These are phyloP conservation scores for Coemansia interrupta DNA, from an alignment of 192 early-diverging fungal species.

Conservation along the genomic window DNA sequence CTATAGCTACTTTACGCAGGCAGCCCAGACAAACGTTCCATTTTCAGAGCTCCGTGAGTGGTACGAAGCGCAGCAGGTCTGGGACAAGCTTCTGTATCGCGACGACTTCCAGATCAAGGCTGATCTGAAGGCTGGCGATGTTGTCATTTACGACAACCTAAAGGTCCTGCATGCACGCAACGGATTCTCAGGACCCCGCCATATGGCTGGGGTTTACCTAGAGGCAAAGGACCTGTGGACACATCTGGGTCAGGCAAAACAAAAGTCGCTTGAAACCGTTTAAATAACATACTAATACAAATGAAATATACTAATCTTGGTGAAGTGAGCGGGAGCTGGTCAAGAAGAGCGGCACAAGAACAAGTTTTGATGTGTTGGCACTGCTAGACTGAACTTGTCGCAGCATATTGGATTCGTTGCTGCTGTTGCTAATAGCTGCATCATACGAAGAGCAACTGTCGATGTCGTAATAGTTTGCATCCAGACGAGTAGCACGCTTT, in stretches of 20 bases:
- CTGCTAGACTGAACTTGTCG: background rate
- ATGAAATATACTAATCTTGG: background rate
- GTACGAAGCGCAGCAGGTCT: constrained; percentile 49
- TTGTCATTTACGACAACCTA: constrained; percentile 53
- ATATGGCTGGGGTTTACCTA: constrained; percentile 54
- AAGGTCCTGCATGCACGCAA: constrained; percentile 54
- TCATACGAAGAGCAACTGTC: constrained; percentile 6
- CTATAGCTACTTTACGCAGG: constrained; percentile 54
- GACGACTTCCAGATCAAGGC: constrained; percentile 52
- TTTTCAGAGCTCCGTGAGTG: constrained; percentile 49
- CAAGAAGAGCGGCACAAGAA: background rate
- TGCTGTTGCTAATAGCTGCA: background rate
- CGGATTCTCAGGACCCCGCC: constrained; percentile 45
- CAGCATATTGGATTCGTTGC: too few species aligned
- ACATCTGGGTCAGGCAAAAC: constrained; percentile 33
- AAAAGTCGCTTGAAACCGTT: too few species aligned
- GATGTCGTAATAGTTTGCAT: background rate
- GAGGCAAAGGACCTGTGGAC: constrained; percentile 35
- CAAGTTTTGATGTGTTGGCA: background rate
- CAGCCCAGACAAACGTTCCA: constrained; percentile 36
- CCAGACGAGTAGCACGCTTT: background rate
- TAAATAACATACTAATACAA: background rate
- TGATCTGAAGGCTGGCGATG: constrained; percentile 36
- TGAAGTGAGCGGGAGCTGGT: background rate
- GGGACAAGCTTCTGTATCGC: constrained; percentile 49